phyloP scores from a whole-genome alignment of 2,329 filamentous ascomycete genomes.

The Lizonia empirigonia region DNA sequence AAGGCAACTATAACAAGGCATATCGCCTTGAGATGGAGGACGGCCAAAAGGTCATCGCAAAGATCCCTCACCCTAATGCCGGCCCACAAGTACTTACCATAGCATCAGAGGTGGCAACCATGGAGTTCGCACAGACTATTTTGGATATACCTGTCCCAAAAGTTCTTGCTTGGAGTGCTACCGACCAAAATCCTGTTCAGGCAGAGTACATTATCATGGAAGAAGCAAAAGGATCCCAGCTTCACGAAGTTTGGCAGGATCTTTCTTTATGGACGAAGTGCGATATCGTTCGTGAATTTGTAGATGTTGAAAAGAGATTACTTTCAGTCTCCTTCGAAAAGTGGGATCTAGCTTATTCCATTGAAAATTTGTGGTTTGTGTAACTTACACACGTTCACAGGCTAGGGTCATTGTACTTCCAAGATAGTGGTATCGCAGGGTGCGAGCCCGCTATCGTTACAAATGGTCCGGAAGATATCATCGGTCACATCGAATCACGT shows the following conservation, averaged over 20 bases:
- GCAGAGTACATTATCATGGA: slow-evolving; percentile 43
- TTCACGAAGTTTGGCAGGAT: slow-evolving; percentile 31
- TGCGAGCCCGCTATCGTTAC: slow-evolving; percentile 39
- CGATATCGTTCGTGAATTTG: slow-evolving; percentile 34
- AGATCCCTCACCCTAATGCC: slow-evolving; percentile 29
- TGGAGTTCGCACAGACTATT: slow-evolving; percentile 20
- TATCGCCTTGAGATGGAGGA: slow-evolving; percentile 28
- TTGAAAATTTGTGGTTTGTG: slow-evolving; percentile 15
- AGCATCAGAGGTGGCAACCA: slow-evolving; percentile 19
- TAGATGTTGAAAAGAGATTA: slow-evolving; percentile 37
- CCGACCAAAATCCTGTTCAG: slow-evolving; percentile 28
- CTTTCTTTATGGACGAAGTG: slow-evolving; percentile 23
- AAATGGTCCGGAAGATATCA: slow-evolving; percentile 22
- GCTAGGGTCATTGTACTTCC: slow-evolving; percentile 31
- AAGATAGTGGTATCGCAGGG: slow-evolving; percentile 29
- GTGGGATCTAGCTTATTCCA: slow-evolving; percentile 24
- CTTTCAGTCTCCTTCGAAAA: slow-evolving; percentile 37
- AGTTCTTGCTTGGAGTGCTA: slow-evolving; percentile 32
- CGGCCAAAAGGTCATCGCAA: slow-evolving; percentile 24
- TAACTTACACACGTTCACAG: slow-evolving; percentile 23
- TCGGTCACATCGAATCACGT: slow-evolving; percentile 19
- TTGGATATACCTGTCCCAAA: slow-evolving; percentile 31
- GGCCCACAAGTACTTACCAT: slow-evolving; percentile 16
- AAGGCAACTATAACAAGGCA: slow-evolving; percentile 40
- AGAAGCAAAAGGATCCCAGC: slow-evolving; percentile 31